phyloP scores from a whole-genome alignment of 2,329 filamentous ascomycete species.

The Ceratocystis colombiana region DNA sequence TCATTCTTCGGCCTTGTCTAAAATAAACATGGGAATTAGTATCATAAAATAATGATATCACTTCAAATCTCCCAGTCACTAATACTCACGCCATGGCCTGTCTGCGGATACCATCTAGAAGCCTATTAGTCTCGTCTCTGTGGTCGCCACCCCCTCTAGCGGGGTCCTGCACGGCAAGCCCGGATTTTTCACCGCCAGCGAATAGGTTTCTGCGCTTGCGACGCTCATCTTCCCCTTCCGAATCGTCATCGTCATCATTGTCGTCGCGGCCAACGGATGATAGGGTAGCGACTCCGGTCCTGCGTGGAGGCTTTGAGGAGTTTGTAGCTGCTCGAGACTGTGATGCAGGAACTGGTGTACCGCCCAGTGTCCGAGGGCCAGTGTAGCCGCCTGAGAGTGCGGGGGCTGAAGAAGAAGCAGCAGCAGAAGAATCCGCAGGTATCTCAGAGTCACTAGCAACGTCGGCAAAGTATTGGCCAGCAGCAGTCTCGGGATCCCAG shows the following conservation, averaged over 20 bases:
- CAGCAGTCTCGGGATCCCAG: slow-evolving; percentile 57
- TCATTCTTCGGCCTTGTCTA: slow-evolving; percentile 19
- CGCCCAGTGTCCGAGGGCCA: slow-evolving; percentile 53
- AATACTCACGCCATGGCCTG: slow-evolving; percentile 50
- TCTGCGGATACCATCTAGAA: slow-evolving; percentile 54
- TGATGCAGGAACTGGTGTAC: slow-evolving; percentile 46
- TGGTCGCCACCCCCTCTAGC: slow-evolving; percentile 33
- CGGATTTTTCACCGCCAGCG: slow-evolving; percentile 77
- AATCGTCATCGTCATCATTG: slow-evolving; percentile 46
- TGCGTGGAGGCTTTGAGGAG: slow-evolving; percentile 40
- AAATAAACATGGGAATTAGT: background rate
- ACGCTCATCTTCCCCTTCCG: slow-evolving; percentile 46
- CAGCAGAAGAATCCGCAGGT: slow-evolving; percentile 33
- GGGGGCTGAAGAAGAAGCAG: slow-evolving; percentile 19
- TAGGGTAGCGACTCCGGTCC: slow-evolving; percentile 51
- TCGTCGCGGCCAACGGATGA: slow-evolving; percentile 37
- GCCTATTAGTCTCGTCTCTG: slow-evolving; percentile 31
- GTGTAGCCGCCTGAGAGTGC: slow-evolving; percentile 40
- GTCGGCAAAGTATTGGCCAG: slow-evolving; percentile 52
- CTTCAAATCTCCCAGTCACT: background rate
- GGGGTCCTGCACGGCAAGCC: slow-evolving; percentile 57
- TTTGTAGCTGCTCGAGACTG: slow-evolving; percentile 23
- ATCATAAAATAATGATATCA: background rate
- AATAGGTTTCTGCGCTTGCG: slow-evolving; percentile 60
- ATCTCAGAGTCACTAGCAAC: slow-evolving; percentile 36